phyloP scores from a whole-genome alignment of 2,329 filamentous ascomycete species.

The Pseudogymnoascus sp. region DNA sequence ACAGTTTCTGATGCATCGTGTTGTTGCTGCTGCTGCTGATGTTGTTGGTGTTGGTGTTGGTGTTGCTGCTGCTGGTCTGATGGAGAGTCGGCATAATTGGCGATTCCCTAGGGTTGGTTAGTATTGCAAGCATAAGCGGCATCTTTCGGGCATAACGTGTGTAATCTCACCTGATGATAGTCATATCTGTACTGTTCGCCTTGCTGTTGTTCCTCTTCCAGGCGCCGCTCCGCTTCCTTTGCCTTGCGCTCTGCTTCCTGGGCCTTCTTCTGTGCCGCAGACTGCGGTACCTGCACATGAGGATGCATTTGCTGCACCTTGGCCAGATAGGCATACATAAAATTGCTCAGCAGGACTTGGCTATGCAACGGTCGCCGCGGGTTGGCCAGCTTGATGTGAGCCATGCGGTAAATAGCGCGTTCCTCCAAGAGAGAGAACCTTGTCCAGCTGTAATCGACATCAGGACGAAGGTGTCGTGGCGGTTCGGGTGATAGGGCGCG shows the following conservation, averaged over 20 bases:
- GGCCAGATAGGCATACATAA: conserved; percentile 98
- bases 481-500: conserved; percentile 76
- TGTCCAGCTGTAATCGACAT: conserved; percentile 94
- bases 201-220: conserved; percentile 26
- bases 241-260: conserved; percentile 47
- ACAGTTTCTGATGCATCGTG: conserved; percentile 31
- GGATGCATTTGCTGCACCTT: conserved; percentile 99
- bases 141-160: neutral
- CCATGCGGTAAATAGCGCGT: conserved; percentile 95
- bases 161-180: conserved; percentile 29
- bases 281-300: conserved; percentile 83
- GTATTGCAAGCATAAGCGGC: conserved; percentile 11
- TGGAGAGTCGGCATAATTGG: conserved; percentile 28
- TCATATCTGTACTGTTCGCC: conserved; percentile 30
- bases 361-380: conserved; percentile 85
- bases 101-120: conserved; percentile 26
- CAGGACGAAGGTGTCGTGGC: conserved; percentile 66
- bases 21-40: conserved; percentile 18
- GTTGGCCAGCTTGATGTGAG: conserved; percentile 98
- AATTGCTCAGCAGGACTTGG: conserved; percentile 94
- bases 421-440: conserved; percentile 93
- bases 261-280: conserved; percentile 61
- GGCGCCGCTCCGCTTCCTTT: conserved; percentile 32
- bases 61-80: conserved; percentile 14
- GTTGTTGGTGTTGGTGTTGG: neutral